Evolutionary conservation across 441 rosid genomes (phyloP).

Genomic region (Pelargonium myrrhifolium): DNA sequence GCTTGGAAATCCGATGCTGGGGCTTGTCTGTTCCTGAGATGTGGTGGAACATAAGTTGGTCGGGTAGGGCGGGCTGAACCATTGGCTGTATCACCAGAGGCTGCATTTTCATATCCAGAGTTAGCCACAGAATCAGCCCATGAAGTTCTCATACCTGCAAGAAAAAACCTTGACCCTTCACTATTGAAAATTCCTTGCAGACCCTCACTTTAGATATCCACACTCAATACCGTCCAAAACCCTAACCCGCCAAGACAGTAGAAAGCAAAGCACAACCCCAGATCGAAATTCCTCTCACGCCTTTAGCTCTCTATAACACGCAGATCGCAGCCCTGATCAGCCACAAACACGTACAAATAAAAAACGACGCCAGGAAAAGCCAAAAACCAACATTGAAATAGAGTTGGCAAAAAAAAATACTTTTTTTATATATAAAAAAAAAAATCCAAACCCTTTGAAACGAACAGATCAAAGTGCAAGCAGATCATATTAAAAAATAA

Average conservation of each 20-base stretch:
- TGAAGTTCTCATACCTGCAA: constrained; percentile 36
- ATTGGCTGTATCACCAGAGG: constrained; percentile 12
- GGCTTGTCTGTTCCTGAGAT: constrained; percentile 38
- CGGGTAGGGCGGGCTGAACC: constrained; percentile 25
- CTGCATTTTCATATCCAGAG: constrained; percentile 31
- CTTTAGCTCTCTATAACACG: background rate
- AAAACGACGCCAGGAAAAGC: background rate
- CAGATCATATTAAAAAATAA: background rate
- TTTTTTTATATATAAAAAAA: background rate
- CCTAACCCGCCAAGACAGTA: background rate
- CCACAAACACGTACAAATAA: background rate
- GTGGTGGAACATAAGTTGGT: constrained; percentile 46
- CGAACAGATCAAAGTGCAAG: background rate
- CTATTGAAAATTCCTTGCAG: background rate
- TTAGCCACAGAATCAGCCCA: constrained; percentile 43
- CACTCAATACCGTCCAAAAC: background rate
- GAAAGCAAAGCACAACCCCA: background rate
- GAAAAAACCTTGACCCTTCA: constrained; percentile 11
- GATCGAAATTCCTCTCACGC: constrained; percentile 19
- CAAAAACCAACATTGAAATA: background rate
- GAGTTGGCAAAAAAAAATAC: background rate
- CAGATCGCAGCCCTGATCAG: constrained; percentile 1
- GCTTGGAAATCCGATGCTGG: constrained; percentile 20
- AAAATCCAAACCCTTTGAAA: background rate
- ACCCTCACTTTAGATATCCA: background rate